Percentiles rank a stretch among this genome's conserved stretches.
Conservation (phyloP, 768 basidiomycete genomes). For the Lentinula edodes region DNA sequence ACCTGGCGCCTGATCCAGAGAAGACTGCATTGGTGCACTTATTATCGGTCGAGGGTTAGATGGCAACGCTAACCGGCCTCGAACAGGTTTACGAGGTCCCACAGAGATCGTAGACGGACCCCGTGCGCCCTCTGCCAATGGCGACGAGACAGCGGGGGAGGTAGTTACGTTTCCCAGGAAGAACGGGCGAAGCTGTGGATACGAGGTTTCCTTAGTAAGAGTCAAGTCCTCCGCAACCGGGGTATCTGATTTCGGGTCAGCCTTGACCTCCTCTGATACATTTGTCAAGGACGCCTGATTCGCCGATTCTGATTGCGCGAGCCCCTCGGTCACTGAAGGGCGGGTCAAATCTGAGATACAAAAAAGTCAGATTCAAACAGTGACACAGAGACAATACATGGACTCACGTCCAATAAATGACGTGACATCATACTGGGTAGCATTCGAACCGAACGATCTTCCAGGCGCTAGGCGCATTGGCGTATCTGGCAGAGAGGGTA, state of each 20-base stretch:
- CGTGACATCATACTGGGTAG: conserved; percentile 64
- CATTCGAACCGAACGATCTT: conserved; percentile 33
- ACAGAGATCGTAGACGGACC: conserved; percentile 17
- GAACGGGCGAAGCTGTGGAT: conserved; percentile 23
- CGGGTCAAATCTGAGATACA: neutral
- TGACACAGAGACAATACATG: neutral
- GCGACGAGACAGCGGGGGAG: conserved; percentile 16
- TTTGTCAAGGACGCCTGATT: conserved; percentile 9
- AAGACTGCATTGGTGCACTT: conserved; percentile 19
- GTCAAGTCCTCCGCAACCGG: conserved; percentile 6
- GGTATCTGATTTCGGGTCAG: conserved; percentile 12
- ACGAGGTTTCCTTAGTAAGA: conserved; percentile 6
- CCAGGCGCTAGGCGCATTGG: conserved; percentile 5
- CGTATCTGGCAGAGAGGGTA: conserved; percentile 7
- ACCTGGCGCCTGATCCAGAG: conserved; percentile 13
- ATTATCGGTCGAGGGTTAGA: conserved; percentile 23
- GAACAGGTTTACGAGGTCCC: conserved; percentile 20
- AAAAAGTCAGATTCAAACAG: neutral
- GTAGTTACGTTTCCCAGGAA: conserved; percentile 25
- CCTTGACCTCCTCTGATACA: conserved; percentile 6
- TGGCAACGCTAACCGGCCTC: conserved; percentile 16
- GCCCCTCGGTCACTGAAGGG: neutral
- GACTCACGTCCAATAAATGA: conserved; percentile 58
- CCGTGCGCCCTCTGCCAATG: conserved; percentile 12
- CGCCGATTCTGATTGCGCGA: conserved; percentile 16